phyloP scores from a whole-genome alignment of 768 basidiomycete genomes.

The Glaciozyma martinii region DNA sequence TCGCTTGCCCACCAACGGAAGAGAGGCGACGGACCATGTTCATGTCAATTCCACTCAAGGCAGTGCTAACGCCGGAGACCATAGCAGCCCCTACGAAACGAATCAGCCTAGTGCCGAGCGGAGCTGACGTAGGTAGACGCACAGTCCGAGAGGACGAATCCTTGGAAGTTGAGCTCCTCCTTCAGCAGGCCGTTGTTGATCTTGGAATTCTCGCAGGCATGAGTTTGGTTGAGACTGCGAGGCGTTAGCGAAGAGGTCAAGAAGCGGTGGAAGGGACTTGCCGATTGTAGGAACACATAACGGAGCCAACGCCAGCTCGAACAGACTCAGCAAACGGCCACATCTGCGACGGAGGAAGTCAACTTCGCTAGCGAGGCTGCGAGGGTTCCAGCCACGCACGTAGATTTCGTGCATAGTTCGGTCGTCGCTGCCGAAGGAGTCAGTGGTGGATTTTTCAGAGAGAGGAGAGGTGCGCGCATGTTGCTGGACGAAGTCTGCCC shows the following conservation, averaged over 20 bases:
- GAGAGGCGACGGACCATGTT: background rate
- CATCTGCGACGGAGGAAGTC: slow-evolving; percentile 33
- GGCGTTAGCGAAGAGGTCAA: background rate
- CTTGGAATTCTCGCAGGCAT: slow-evolving; percentile 1
- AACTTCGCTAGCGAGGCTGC: background rate
- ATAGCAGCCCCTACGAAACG: background rate
- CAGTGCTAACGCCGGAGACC: background rate
- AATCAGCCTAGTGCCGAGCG: background rate
- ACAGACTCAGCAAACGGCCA: slow-evolving; percentile 10
- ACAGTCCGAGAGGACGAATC: slow-evolving; percentile 71
- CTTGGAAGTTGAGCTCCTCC: slow-evolving; percentile 49
- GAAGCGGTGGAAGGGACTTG: background rate
- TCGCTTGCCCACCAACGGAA: background rate
- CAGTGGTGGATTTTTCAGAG: too few relatives aligned
- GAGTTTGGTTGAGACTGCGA: slow-evolving; percentile 27
- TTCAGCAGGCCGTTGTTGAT: slow-evolving; percentile 49
- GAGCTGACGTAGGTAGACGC: background rate
- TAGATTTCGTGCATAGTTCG: slow-evolving; percentile 38
- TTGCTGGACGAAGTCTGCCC: slow-evolving; percentile 45
- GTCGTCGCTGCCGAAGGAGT: slow-evolving; percentile 15
- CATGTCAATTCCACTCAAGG: background rate
- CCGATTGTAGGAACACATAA: slow-evolving; percentile 36
- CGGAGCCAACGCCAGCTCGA: slow-evolving; percentile 8
- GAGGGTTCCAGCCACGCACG: slow-evolving; percentile 10
- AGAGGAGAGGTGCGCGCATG: slow-evolving; percentile 8